Evolutionary conservation across 495 filamentous ascomycete genomes (phyloP).

Genomic region (Podospora sp.): DNA sequence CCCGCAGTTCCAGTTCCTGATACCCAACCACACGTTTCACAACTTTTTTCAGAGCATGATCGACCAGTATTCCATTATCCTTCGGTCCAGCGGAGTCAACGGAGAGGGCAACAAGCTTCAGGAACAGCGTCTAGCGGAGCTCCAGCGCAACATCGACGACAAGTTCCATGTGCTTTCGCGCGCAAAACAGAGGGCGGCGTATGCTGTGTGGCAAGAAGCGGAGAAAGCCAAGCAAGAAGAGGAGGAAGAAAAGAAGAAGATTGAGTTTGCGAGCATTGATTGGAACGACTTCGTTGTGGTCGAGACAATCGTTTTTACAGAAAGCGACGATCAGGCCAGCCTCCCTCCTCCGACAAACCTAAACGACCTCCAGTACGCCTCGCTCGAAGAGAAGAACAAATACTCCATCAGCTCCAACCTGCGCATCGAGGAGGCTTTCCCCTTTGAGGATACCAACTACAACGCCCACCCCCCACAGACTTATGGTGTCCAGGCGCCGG

Average conservation of each 20-base stretch:
- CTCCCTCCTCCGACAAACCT: constrained; percentile 88
- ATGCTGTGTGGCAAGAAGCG: constrained; percentile 78
- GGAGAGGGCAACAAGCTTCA: constrained; percentile 67
- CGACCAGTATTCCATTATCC: constrained; percentile 88
- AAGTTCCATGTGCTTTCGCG: constrained; percentile 78
- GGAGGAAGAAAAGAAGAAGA: constrained; percentile 78
- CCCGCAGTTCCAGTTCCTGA: constrained; percentile 94
- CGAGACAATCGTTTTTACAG: constrained; percentile 92
- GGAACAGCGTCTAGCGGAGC: constrained; percentile 68
- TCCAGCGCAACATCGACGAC: constrained; percentile 76
- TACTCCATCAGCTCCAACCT: constrained; percentile 78
- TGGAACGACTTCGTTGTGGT: constrained; percentile 98
- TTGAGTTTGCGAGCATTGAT: constrained; percentile 89
- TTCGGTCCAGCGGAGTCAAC: constrained; percentile 69
- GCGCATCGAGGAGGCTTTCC: constrained; percentile 95
- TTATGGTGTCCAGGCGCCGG: constrained; percentile 33
- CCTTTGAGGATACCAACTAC: constrained; percentile 62
- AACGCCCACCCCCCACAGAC: constrained; percentile 38
- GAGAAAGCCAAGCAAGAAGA: constrained; percentile 91
- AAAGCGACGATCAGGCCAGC: constrained; percentile 81
- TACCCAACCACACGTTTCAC: constrained; percentile 92
- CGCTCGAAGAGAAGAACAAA: constrained; percentile 89
- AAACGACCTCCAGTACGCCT: constrained; percentile 88
- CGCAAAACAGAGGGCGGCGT: constrained; percentile 83
- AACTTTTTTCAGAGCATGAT: constrained; percentile 90